Conservation (phyloP, 1,284 basidiomycete genomes). For the Mycena sp. region DNA sequence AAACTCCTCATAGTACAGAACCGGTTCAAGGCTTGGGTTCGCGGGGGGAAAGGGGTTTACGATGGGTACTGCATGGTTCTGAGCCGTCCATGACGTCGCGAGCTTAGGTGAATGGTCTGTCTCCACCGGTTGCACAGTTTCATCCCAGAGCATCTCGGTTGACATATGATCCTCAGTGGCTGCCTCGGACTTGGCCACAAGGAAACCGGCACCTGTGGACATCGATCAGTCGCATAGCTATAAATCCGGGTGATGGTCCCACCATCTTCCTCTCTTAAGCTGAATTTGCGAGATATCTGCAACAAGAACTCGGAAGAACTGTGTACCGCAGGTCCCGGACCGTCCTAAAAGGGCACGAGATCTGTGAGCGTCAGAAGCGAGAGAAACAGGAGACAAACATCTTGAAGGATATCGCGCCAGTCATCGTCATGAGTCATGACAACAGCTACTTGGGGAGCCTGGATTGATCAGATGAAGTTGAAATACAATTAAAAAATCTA, state of each 20-base stretch:
- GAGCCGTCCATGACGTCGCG: neutral
- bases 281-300: neutral
- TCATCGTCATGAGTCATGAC: slow-evolving; percentile 19
- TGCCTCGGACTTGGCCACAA: too few relatives aligned
- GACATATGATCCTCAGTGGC: too few relatives aligned
- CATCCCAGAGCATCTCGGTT: too few relatives aligned
- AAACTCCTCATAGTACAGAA: too few relatives aligned
- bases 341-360: neutral
- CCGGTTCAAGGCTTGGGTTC: too few relatives aligned
- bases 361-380: neutral
- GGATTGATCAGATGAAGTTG: neutral
- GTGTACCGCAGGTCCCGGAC: neutral
- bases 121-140: neutral
- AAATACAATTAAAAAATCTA: neutral
- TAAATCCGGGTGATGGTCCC: neutral
- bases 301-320: neutral
- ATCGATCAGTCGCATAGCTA: too few relatives aligned
- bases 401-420: slow-evolving; percentile 9
- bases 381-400: neutral
- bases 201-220: too few relatives aligned
- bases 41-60: too few relatives aligned
- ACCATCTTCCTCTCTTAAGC: neutral
- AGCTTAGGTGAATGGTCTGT: neutral
- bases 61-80: too few relatives aligned
- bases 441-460: neutral